phyloP scores from a whole-genome alignment of 352 stramenopile genomes.

The Phytophthora pinifolia region DNA sequence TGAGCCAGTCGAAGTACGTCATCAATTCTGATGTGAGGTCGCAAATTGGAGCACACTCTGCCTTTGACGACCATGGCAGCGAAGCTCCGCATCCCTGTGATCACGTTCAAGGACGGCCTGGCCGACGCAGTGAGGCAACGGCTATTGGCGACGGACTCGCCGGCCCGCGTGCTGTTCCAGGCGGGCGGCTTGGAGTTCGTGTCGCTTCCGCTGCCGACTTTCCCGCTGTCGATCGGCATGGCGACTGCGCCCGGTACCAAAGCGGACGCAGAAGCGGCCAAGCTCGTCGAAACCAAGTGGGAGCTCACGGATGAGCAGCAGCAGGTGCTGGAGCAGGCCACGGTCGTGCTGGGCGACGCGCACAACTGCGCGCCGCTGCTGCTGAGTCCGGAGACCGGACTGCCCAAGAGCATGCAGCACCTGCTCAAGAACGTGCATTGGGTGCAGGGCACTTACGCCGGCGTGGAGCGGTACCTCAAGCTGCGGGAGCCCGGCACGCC shows the following conservation, averaged over 20 bases:
- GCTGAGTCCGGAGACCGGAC: slow-evolving; percentile 20
- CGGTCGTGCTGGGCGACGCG: slow-evolving; percentile 53
- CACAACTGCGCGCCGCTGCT: slow-evolving; percentile 46
- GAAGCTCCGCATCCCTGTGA: slow-evolving; percentile 48
- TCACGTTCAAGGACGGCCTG: slow-evolving; percentile 54
- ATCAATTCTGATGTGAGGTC: neutral
- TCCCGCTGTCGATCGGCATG: slow-evolving; percentile 23
- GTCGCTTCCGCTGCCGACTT: slow-evolving; percentile 24
- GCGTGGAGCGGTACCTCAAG: slow-evolving; percentile 53
- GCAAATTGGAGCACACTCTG: slow-evolving; percentile 3
- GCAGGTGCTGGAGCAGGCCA: slow-evolving; percentile 38
- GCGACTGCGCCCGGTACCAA: slow-evolving; percentile 19
- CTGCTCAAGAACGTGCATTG: slow-evolving; percentile 48
- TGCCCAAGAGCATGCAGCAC: slow-evolving; percentile 28
- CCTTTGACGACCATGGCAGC: slow-evolving; percentile 14
- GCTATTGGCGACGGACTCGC: slow-evolving; percentile 28
- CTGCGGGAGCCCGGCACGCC: slow-evolving; percentile 14
- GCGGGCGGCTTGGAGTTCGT: slow-evolving; percentile 44
- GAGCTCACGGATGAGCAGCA: slow-evolving; percentile 35
- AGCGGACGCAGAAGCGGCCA: neutral
- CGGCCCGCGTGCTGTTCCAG: slow-evolving; percentile 47
- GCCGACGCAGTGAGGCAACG: slow-evolving; percentile 37
- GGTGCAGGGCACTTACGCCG: slow-evolving; percentile 68
- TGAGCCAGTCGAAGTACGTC: slow-evolving; percentile 3
- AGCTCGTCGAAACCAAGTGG: slow-evolving; percentile 27